Evolutionary conservation across 192 early-diverging fungal species (phyloP).

Genomic region (Chytriomyces sp.): DNA sequence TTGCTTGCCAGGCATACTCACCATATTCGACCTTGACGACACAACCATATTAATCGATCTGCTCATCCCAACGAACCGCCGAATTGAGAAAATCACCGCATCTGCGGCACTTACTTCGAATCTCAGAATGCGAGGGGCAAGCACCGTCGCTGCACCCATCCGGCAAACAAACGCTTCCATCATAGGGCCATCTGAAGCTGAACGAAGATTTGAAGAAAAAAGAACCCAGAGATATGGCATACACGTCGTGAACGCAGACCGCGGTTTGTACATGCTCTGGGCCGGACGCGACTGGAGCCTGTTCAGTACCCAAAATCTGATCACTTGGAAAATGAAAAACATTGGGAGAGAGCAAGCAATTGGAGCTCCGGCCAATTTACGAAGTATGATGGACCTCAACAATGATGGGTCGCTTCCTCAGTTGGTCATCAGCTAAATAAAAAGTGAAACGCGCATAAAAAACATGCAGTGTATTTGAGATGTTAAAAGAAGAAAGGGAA

Average conservation of each 20-base stretch:
- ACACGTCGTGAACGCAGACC: constrained; percentile 13
- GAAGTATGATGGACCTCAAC: not conserved
- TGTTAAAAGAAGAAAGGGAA: not conserved
- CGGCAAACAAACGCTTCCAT: not conserved
- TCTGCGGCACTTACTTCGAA: not conserved
- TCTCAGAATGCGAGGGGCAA: not conserved
- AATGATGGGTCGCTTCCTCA: not conserved
- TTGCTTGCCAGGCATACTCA: constrained; percentile 1
- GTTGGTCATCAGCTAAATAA: not conserved
- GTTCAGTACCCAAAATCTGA: not conserved
- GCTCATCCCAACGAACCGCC: constrained; percentile 17
- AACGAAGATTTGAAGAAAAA: not conserved
- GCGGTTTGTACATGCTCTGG: constrained; percentile 10
- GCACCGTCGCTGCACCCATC: not conserved
- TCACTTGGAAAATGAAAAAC: constrained; percentile 2
- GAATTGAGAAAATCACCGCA: constrained; percentile 16
- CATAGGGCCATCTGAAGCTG: not conserved
- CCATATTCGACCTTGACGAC: constrained; percentile 19
- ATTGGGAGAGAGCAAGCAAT: not conserved
- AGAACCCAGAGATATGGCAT: not conserved
- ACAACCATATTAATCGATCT: constrained; percentile 18
- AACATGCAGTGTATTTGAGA: not conserved
- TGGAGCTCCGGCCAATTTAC: not conserved
- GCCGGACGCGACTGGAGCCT: constrained; percentile 30
- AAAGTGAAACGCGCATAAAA: not conserved